phyloP scores from a whole-genome alignment of 768 basidiomycete species.

The Pholiota conissans region DNA sequence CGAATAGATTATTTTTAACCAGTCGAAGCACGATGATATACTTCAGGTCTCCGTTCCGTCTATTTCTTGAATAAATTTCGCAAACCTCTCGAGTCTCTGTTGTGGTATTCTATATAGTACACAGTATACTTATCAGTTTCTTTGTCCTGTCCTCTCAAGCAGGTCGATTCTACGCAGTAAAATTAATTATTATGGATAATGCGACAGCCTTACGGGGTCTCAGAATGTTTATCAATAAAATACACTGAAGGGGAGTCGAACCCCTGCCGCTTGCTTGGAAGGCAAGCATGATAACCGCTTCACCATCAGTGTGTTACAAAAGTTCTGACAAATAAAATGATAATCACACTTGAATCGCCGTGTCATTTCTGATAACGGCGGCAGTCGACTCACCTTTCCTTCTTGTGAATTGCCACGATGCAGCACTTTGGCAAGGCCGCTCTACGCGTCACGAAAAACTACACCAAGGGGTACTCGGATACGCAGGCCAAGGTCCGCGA shows the following conservation, averaged over 20 bases:
- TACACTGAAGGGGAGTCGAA: slow-evolving; percentile 73
- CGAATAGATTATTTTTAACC: too few relatives aligned
- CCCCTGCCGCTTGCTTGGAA: slow-evolving; percentile 79
- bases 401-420: slow-evolving; percentile 34
- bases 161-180: too few relatives aligned
- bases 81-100: too few relatives aligned
- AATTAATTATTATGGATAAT: too few relatives aligned
- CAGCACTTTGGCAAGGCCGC: slow-evolving; percentile 85
- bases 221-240: too few relatives aligned
- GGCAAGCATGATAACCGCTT: slow-evolving; percentile 93
- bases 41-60: too few relatives aligned
- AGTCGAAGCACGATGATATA: too few relatives aligned
- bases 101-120: too few relatives aligned
- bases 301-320: slow-evolving; percentile 54
- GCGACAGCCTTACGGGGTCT: too few relatives aligned
- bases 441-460: slow-evolving; percentile 89
- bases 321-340: not conserved
- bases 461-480: slow-evolving; percentile 95
- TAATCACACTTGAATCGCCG: not conserved
- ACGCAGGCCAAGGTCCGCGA: slow-evolving; percentile 94
- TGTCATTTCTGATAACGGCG: not conserved
- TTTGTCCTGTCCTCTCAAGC: too few relatives aligned
- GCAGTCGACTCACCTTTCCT: not conserved
- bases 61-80: too few relatives aligned
- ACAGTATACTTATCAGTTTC: too few relatives aligned